Evolutionary conservation across 179 eudicot genomes (phyloP).

Genomic region (Patellifolia procumbens): DNA sequence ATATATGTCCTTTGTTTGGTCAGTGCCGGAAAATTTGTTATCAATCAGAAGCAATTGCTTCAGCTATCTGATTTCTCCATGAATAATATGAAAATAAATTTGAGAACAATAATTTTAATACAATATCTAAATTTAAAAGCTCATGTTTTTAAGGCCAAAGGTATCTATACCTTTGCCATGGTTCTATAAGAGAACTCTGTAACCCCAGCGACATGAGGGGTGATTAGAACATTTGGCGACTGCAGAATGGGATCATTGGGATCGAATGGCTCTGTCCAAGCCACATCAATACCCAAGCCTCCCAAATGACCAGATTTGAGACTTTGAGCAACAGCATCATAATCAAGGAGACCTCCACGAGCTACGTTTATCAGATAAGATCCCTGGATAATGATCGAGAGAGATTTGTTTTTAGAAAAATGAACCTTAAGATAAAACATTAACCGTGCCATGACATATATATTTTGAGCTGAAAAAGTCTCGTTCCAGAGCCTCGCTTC

Average conservation of each 20-base stretch:
- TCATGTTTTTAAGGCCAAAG: background rate
- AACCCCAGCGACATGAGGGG: constrained; percentile 97
- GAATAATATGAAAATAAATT: background rate
- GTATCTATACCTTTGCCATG: constrained; percentile 80
- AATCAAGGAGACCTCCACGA: constrained; percentile 88
- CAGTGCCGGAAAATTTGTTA: constrained; percentile 5
- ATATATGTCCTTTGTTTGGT: background rate
- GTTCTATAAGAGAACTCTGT: constrained; percentile 67
- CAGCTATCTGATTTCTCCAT: background rate
- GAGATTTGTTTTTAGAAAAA: background rate
- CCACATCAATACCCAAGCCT: constrained; percentile 93
- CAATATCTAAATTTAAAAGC: background rate
- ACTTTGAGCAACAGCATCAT: constrained; percentile 54
- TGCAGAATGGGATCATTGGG: constrained; percentile 75
- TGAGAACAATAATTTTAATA: background rate
- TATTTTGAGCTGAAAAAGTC: too few relatives aligned
- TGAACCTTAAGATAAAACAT: background rate
- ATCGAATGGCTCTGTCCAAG: constrained; percentile 94
- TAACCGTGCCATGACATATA: background rate
- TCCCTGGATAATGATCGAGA: constrained; percentile 48
- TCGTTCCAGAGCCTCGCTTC: background rate
- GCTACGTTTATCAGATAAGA: constrained; percentile 76
- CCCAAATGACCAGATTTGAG: constrained; percentile 83
- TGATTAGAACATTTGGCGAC: constrained; percentile 76
- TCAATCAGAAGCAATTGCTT: too few relatives aligned